These are phyloP conservation scores for Capsicum baccatum DNA, from an alignment of 257 asterid species.

Conservation along the genomic window DNA sequence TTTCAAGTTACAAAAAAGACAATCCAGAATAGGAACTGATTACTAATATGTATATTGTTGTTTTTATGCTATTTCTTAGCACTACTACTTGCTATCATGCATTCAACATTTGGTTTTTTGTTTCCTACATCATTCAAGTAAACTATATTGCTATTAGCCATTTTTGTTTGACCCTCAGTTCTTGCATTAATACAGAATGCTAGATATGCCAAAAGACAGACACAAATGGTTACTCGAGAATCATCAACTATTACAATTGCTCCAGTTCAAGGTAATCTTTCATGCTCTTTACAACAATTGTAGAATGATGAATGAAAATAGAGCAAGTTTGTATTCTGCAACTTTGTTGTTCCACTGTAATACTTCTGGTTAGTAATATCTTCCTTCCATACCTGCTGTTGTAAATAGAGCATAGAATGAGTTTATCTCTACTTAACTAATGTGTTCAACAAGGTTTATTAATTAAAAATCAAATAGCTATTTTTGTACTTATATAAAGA, in stretches of 20 bases:
- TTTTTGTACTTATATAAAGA: not conserved
- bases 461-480: not conserved
- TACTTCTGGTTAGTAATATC: not conserved
- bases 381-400: no score
- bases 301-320: not conserved
- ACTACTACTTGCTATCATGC: not conserved
- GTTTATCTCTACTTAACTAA: not conserved
- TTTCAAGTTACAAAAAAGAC: not conserved
- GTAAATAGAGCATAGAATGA: no score
- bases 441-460: not conserved
- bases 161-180: slow-evolving; percentile 16
- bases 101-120: not conserved
- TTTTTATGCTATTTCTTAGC: not conserved
- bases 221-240: slow-evolving; percentile 85
- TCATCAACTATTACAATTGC: slow-evolving; percentile 91
- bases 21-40: not conserved
- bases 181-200: slow-evolving; percentile 59
- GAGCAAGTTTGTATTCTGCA: not conserved
- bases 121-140: not conserved
- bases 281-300: slow-evolving; percentile 13
- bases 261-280: slow-evolving; percentile 69
- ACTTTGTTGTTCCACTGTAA: not conserved
- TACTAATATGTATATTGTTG: not conserved
- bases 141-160: not conserved
- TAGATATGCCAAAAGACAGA: slow-evolving; percentile 78